A percentile compares a stretch with the other conserved stretches of the same genome.
These are phyloP conservation scores for Metarhizium robertsii DNA, from an alignment of 2,329 filamentous ascomycete genomes.

Conservation along the genomic window DNA sequence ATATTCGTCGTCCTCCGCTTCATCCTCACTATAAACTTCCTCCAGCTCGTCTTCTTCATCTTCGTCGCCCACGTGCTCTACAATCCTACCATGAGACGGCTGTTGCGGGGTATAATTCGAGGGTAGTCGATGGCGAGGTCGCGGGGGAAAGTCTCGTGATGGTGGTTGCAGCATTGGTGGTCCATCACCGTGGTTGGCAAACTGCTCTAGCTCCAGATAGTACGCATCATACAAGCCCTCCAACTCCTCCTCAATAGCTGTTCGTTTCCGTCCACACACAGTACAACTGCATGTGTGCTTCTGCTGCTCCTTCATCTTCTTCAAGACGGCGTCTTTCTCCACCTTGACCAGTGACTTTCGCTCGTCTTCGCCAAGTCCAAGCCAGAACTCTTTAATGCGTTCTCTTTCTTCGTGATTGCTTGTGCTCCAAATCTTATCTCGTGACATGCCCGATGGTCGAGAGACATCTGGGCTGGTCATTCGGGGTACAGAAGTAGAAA, in stretches of 20 bases:
- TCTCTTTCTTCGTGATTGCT: slow-evolving; percentile 90
- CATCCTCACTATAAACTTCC: slow-evolving; percentile 39
- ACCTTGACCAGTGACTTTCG: slow-evolving; percentile 94
- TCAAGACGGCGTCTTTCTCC: slow-evolving; percentile 93
- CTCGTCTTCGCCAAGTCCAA: slow-evolving; percentile 87
- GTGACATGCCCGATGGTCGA: slow-evolving; percentile 41
- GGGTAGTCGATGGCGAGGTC: slow-evolving; percentile 48
- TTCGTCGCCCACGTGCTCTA: slow-evolving; percentile 52
- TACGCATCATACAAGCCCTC: slow-evolving; percentile 98
- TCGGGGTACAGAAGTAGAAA: slow-evolving; percentile 3
- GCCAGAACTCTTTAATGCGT: slow-evolving; percentile 97
- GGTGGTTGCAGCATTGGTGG: slow-evolving; percentile 38
- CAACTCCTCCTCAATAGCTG: slow-evolving; percentile 94
- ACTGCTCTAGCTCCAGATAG: slow-evolving; percentile 95
- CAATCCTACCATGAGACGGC: slow-evolving; percentile 66
- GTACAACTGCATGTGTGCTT: slow-evolving; percentile 98
- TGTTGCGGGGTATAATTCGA: slow-evolving; percentile 55
- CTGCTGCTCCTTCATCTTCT: slow-evolving; percentile 99
- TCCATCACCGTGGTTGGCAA: slow-evolving; percentile 73
- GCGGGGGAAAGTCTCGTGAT: slow-evolving; percentile 52
- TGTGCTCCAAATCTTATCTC: slow-evolving; percentile 95
- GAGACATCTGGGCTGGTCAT: slow-evolving; percentile 18
- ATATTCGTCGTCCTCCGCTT: slow-evolving; percentile 50
- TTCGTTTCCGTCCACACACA: slow-evolving; percentile 91
- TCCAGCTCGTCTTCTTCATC: slow-evolving; percentile 48